Conservation (phyloP, 495 filamentous ascomycete genomes). For the Cercophora sp. region DNA sequence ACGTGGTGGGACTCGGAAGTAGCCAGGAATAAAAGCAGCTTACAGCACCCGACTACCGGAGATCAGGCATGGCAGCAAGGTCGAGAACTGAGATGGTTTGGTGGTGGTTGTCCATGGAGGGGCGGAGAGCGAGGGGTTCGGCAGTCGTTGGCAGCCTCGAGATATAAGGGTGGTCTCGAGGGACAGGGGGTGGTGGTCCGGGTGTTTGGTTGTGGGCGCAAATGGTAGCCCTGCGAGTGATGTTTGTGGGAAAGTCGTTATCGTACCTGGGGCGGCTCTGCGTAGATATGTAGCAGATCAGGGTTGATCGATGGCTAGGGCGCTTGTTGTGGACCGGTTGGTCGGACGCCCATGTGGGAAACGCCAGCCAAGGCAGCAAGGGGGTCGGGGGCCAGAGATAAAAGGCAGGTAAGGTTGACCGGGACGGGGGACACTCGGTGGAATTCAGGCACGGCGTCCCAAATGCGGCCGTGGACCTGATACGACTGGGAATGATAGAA, state of each 20-base stretch:
- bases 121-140: constrained; percentile 9
- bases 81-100: constrained; percentile 9
- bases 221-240: constrained; percentile 11
- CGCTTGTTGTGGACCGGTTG: constrained; percentile 17
- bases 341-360: constrained; percentile 20
- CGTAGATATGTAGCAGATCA: constrained; percentile 20
- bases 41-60: constrained; percentile 21
- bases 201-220: too few species aligned
- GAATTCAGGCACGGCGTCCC: constrained; percentile 26
- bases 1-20: too few species aligned
- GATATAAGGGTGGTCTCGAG: constrained; percentile 6
- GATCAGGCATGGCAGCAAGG: constrained; percentile 28
- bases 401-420: constrained; percentile 18
- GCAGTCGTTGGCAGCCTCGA: constrained; percentile 13
- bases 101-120: constrained; percentile 25
- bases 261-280: constrained; percentile 23
- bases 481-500: constrained; percentile 18
- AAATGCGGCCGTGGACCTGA: constrained; percentile 30
- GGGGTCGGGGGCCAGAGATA: constrained; percentile 27
- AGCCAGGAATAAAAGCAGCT: constrained; percentile 11
- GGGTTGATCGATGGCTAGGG: constrained; percentile 6
- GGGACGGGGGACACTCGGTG: constrained; percentile 23
- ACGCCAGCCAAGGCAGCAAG: constrained; percentile 22
- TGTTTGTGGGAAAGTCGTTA: constrained; percentile 20
- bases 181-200: constrained; percentile 1